Evolutionary conservation across 768 basidiomycete genomes (phyloP), one percentile per base, ranked within the genome.

Genomic region (Mycena epipterygia): DNA sequence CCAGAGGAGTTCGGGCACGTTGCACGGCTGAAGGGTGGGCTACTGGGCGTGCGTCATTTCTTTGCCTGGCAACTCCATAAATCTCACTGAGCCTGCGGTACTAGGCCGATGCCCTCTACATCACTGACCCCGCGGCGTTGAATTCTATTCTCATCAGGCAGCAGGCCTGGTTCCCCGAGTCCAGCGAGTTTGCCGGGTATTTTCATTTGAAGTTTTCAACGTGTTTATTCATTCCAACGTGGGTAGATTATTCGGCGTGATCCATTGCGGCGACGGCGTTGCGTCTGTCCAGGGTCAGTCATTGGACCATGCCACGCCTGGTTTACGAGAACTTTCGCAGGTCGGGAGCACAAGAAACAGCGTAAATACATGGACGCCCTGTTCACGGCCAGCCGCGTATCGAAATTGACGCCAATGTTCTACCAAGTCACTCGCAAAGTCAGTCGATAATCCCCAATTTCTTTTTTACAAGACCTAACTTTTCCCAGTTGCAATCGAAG

Each of bases 151-250:
- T 79, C 27, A 76, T 79, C 30, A 67, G 71, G 19, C 73, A 76
- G 30, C 68, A 73, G 32, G 65, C 74, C 39, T 59, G 58, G 42
- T 79, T 79, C 62, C 73, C 68, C 8, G 74, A 79, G 42, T 78
- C 77, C 6, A 75, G 64, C 3, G 78, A 79, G 66, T 76, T 79
- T 42, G 70, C 74, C 2, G 76, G 77, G 77, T 77, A 67, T 5
- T n/a, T 42, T 37, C 8, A 7, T 9, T 35, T 14, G 2, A 16
- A 9, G 19, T 32, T 7, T 9, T 3, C 1, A 7, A 17, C 9
- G 19, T 7, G 19, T 32, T 14, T 19, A 14, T 16, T 11, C 3
- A 8, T 39, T 12, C 32, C 27, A 5, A 8, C 16, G 48, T 33
- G 8, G 35, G 35, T 14, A 37, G 2, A n/a, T 42, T 79, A 5